Conservation (phyloP, 169 alveolate genomes). For the Plasmodium malariae region DNA sequence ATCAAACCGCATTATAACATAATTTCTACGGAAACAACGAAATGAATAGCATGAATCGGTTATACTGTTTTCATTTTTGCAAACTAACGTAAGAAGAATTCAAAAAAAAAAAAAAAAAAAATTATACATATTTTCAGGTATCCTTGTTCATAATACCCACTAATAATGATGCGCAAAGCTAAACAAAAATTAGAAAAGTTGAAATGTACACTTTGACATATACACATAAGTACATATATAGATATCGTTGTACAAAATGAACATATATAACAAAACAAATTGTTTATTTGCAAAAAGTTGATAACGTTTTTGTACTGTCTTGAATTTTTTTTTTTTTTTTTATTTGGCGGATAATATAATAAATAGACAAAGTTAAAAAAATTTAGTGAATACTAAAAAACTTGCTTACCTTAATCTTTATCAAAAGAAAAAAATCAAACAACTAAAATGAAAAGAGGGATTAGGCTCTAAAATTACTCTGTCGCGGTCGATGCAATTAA, state of each 20-base stretch:
- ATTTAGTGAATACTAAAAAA: not conserved
- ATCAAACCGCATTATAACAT: too few species aligned
- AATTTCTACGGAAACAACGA: too few species aligned
- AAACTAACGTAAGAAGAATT: too few species aligned
- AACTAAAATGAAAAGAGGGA: not conserved
- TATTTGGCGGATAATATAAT: too few species aligned
- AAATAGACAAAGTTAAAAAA: not conserved
- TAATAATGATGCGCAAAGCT: not conserved
- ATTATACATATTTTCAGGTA: too few species aligned
- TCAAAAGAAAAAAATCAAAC: not conserved
- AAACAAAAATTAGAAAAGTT: not conserved
- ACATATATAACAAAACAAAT: not conserved
- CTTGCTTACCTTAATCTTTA: not conserved
- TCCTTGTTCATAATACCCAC: too few species aligned
- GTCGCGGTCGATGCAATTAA: slow-evolving; percentile 43
- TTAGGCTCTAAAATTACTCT: not conserved
- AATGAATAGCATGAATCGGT: too few species aligned
- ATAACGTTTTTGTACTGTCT: not conserved
- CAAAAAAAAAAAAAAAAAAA: too few species aligned
- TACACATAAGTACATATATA: not conserved
- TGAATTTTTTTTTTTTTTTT: too few species aligned
- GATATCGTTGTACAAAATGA: not conserved
- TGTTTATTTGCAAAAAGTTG: not conserved
- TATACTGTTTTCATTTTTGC: too few species aligned
- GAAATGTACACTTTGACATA: not conserved